These are phyloP conservation scores for Persicaria tinctoria DNA, from an alignment of 148 eudicot genomes.

Conservation along the genomic window DNA sequence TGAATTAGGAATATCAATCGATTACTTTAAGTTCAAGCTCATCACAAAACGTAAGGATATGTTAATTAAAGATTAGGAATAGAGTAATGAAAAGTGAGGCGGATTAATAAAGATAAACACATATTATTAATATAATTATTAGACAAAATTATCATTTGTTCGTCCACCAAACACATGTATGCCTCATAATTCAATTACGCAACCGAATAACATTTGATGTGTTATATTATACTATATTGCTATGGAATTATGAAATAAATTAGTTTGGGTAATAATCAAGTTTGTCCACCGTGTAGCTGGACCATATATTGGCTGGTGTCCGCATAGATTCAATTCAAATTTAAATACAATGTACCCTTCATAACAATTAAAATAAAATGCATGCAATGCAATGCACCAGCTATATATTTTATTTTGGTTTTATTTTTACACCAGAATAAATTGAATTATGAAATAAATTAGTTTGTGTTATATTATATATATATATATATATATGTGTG, in stretches of 20 bases:
- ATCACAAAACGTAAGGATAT: not conserved
- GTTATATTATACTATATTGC: not conserved
- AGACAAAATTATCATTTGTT: not conserved
- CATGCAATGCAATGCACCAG: no score
- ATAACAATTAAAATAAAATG: no score
- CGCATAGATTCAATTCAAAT: not conserved
- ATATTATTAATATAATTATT: not conserved
- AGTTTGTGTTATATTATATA: no score
- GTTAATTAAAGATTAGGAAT: not conserved
- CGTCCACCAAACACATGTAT: slow-evolving; percentile 9
- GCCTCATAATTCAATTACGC: not conserved
- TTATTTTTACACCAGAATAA: no score
- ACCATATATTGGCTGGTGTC: not conserved
- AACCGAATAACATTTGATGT: not conserved
- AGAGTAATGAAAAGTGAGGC: not conserved
- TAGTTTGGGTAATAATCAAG: not conserved
- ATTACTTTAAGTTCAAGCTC: not conserved
- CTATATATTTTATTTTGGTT: no score
- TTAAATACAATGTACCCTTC: slow-evolving; percentile 2
- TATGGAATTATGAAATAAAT: not conserved
- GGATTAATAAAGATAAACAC: not conserved
- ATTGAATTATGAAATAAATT: no score
- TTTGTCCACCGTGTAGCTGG: not conserved
- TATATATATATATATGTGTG: no score
- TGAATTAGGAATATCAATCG: no score